phyloP scores from a whole-genome alignment of 1,284 basidiomycete species.

The Thecaphora thlaspeos region DNA sequence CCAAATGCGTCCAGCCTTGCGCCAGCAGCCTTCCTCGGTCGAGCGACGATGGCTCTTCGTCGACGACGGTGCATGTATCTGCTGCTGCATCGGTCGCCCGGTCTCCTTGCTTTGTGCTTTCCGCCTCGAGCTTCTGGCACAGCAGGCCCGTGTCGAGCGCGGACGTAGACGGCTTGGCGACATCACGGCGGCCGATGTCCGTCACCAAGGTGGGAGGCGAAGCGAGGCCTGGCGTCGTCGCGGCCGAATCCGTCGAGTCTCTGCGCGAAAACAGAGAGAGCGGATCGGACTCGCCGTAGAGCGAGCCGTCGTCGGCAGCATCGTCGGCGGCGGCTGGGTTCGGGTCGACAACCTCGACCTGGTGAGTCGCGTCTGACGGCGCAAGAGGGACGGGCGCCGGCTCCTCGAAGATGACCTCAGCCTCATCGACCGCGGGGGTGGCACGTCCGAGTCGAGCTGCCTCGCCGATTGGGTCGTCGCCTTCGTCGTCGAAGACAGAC shows the following conservation, averaged over 20 bases:
- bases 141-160: neutral
- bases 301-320: neutral
- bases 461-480: neutral
- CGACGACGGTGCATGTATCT: too few relatives aligned
- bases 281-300: neutral
- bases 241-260: neutral
- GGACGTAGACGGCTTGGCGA: neutral
- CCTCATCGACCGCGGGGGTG: neutral
- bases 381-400: neutral
- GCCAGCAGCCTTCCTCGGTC: neutral
- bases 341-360: neutral
- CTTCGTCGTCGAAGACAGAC: neutral
- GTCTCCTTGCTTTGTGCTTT: too few relatives aligned
- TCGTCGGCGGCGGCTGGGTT: neutral
- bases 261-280: neutral
- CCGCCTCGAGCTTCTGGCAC: neutral
- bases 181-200: neutral
- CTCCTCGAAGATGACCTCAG: neutral
- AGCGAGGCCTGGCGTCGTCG: neutral
- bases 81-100: too few relatives aligned
- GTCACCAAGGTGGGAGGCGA: neutral
- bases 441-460: too few relatives aligned
- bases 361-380: neutral
- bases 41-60: neutral
- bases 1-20: neutral